Conservation (phyloP, 345 rosid genomes). For the Raphanus sativus region DNA sequence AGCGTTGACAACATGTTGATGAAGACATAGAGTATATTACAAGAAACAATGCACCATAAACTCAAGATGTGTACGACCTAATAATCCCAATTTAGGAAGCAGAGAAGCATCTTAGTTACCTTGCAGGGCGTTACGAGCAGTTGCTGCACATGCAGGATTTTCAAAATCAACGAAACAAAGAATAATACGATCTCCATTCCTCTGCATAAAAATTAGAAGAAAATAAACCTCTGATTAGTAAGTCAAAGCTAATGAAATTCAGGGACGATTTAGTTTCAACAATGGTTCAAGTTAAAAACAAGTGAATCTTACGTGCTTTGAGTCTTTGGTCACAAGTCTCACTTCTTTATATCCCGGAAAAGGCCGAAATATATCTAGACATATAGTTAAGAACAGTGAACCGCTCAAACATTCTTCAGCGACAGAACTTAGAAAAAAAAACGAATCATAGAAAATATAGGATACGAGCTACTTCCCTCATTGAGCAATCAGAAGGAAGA, state of each 20-base stretch:
- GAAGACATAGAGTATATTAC: background rate
- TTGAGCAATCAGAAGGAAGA: constrained; percentile 66
- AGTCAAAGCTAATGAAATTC: constrained; percentile 3
- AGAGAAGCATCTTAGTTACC: constrained; percentile 36
- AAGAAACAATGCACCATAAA: constrained; percentile 8
- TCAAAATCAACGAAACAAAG: constrained; percentile 88
- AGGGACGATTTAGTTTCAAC: background rate
- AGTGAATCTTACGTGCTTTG: constrained; percentile 55
- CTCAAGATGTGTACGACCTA: background rate
- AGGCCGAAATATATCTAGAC: constrained; percentile 82
- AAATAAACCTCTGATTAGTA: background rate
- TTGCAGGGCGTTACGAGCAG: constrained; percentile 87
- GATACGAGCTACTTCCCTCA: constrained; percentile 91
- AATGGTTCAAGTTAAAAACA: background rate
- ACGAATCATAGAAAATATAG: constrained; percentile 27
- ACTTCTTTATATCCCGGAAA: constrained; percentile 83
- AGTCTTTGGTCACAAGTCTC: constrained; percentile 74
- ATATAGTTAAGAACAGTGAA: constrained; percentile 36
- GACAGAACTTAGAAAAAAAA: background rate
- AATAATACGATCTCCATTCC: constrained; percentile 76
- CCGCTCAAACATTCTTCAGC: background rate
- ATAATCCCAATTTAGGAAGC: background rate
- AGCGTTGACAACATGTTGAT: background rate
- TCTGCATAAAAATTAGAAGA: constrained; percentile 45
- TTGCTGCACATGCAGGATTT: constrained; percentile 83